A percentile compares a stretch with the other conserved stretches of the same genome.
These are phyloP conservation scores for bread wheat (Triticum aestivum) DNA, from an alignment of 176 grass and related monocot species.

Conservation along the genomic window IWGSC_CS_RefSeq_v2.1 NC_057804.1:56744559-56745058, in stretches of 20 bases:
- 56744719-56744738: slow-evolving; percentile 18
- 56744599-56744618: background rate
- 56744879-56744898: background rate
- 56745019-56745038: slow-evolving; percentile 91
- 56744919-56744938: slow-evolving; percentile 18
- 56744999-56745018: slow-evolving; percentile 93
- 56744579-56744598: background rate
- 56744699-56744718: slow-evolving; percentile 4
- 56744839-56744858: slow-evolving; percentile 91
- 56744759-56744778: background rate
- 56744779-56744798: slow-evolving; percentile 55
- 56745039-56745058: slow-evolving; percentile 85
- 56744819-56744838: slow-evolving; percentile 99
- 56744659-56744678: background rate
- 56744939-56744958: slow-evolving; percentile 7
- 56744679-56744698: slow-evolving; percentile 28
- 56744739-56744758: slow-evolving; percentile 6
- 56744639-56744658: background rate
- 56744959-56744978: slow-evolving; percentile 60
- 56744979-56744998: slow-evolving; percentile 91
- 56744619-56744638: background rate
- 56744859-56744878: slow-evolving; percentile 93
- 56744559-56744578: background rate
- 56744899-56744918: slow-evolving; percentile 16
- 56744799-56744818: slow-evolving; percentile 97